Conservation (phyloP, 352 stramenopile genomes). For the Phytophthora cajani region DNA sequence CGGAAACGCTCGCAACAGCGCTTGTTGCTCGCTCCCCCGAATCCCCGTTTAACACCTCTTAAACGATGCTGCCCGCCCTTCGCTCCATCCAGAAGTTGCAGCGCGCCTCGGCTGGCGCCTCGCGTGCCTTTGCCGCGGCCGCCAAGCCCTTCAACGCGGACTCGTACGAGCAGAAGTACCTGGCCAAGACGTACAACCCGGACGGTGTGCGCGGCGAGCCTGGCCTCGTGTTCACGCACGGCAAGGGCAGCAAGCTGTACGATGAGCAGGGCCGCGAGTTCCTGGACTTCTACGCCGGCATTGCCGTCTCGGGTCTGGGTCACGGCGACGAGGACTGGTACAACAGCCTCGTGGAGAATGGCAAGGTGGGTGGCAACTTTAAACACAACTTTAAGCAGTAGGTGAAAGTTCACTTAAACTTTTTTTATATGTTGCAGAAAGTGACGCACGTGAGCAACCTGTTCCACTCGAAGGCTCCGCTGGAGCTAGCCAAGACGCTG, state of each 20-base stretch:
- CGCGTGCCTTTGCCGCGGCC: constrained; percentile 38
- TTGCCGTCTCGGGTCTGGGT: constrained; percentile 87
- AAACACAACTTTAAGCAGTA: background rate
- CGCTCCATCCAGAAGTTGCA: constrained; percentile 27
- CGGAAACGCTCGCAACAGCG: constrained; percentile 18
- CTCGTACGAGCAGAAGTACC: constrained; percentile 81
- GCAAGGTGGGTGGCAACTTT: constrained; percentile 28
- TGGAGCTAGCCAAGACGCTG: constrained; percentile 94
- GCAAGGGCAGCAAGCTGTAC: constrained; percentile 92
- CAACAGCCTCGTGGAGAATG: constrained; percentile 63
- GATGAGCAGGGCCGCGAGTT: constrained; percentile 84
- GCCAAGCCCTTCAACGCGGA: constrained; percentile 55
- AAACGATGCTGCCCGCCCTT: constrained; percentile 29
- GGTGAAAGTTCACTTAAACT: background rate
- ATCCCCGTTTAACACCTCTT: constrained; percentile 9
- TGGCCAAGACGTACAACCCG: constrained; percentile 84
- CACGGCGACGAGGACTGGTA: constrained; percentile 93
- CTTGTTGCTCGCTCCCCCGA: background rate
- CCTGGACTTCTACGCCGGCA: constrained; percentile 96
- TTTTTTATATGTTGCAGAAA: constrained; percentile 28
- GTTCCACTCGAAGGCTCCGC: constrained; percentile 96
- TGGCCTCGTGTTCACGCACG: constrained; percentile 83
- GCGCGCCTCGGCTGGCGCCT: constrained; percentile 11
- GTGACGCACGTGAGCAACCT: constrained; percentile 97
- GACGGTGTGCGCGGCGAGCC: constrained; percentile 74